Evolutionary conservation across 352 stramenopile genomes (phyloP), one percentile per base, ranked within the genome.

Genomic region (Phytophthora fragariae): DNA sequence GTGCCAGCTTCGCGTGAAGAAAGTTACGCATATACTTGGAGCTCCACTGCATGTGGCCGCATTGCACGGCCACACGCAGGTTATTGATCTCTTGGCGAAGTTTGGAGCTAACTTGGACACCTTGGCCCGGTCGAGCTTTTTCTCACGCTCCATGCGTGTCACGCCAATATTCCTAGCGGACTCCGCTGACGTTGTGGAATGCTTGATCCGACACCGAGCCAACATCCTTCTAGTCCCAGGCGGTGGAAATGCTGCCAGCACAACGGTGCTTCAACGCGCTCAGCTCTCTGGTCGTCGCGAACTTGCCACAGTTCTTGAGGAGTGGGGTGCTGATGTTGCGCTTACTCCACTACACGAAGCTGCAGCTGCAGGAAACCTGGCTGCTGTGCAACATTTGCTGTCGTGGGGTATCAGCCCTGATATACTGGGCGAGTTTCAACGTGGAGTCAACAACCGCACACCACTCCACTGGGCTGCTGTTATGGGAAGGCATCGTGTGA

Each of bases 401-500:
- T 81, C 79, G 37, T 82, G 80, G 73, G 83, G 80, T 17, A 82
- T 90, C 21, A 73, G 83, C 15, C 75, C 87, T 2, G 80, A 95
- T 31, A 73, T 86, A n/a, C 65, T 92, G 0, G 89, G 89, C 44
- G 89, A 95, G 64, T 92, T 88, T 76, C 83, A 93, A 47, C 71
- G 77, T 14, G 88, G 88, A 21, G 75, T 90, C 1, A 67, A 93
- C 56, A 65, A 69, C 9, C 85, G 86, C 4, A 94, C 87, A 17
- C 84, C 89, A 2, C 53, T 95, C 33, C 89, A 95, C 58, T 95
- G 89, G 89, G 89, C 87, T 12, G 84, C 82, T 15, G 74, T 95
- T 17, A 92, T 92, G 79, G 89, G 89, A 9, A 77, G 84, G 19
- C 65, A 69, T 6, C 55, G 65, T n/a, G 83, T 92, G 11, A 90